Base-by-base conservation (phyloP, 2,329 filamentous ascomycete species). In the Scleromitrula shiraiana region DNA sequence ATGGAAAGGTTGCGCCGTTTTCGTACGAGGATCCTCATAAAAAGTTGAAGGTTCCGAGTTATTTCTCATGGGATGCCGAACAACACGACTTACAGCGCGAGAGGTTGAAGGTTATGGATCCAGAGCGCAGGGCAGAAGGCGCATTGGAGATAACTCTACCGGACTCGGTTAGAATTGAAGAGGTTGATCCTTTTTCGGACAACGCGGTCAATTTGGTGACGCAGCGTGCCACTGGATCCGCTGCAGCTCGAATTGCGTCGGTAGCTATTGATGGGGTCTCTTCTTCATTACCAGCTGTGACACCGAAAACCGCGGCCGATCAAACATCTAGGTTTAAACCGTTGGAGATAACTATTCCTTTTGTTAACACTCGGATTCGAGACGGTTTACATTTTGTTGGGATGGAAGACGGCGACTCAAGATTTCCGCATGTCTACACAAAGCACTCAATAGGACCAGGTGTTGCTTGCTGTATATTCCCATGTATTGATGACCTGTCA, bases 301-400 rank as follows among this genome's bases (percentile, higher is more conserved):
- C 55, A 17, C 59, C 58, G 41, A 66, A 59, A 50, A 59, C 64
- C 19, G 65, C 61, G 39, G 61, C 56, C 24, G 65, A 64, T 38
- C 67, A 65, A 56, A 56, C 53, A 32, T 61, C 58, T 15, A 65
- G 69, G 50, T 85, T 78, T 61, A 74, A 76, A 45, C 73, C 79
- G n/a, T 62, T 87, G 41, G 76, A 70, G 40, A 63, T 88, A 37
- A 74, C 76, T 39, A 84, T 96, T 49, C 86, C 93, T 27, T 98
- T 95, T 62, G 72, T 75, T 19, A 79, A 88, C 27, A 80, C 79
- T 42, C 79, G 80, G 57, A 83, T 90, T 42, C 77, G 88, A 38
- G 93, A 98, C 64, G 91, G 88, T 19, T 67, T 97, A 50, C 90
- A 96, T 52, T 98, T 96, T 67, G 87, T 94, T 14, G 90, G 93